phyloP scores from a whole-genome alignment of 2,329 filamentous ascomycete species.

The Escovopsis sp. region DNA sequence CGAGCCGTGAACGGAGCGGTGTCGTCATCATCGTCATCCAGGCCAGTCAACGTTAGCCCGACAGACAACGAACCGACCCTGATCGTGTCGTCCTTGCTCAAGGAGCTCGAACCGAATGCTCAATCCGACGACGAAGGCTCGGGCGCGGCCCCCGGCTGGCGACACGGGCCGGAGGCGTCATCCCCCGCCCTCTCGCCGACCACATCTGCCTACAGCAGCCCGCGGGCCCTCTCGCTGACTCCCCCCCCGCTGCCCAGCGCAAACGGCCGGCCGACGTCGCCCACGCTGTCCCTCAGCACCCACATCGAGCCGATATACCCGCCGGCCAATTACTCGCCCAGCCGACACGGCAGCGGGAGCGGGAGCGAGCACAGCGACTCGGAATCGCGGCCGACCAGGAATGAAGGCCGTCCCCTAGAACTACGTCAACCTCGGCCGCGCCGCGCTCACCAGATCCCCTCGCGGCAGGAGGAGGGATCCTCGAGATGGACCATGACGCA shows the following conservation, averaged over 20 bases:
- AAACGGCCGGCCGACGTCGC: conserved; percentile 44
- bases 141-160: conserved; percentile 14
- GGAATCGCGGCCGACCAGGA: conserved; percentile 18
- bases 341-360: conserved; percentile 18
- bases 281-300: conserved; percentile 51
- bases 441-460: conserved; percentile 25
- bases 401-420: conserved; percentile 26
- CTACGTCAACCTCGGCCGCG: conserved; percentile 38
- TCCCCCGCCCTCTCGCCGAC: conserved; percentile 56
- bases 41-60: conserved; percentile 11
- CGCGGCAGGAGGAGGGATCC: conserved; percentile 40
- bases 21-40: conserved; percentile 6
- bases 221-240: conserved; percentile 50
- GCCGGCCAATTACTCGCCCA: conserved; percentile 60
- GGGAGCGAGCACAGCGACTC: conserved; percentile 31
- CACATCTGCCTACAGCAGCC: conserved; percentile 50
- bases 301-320: conserved; percentile 61
- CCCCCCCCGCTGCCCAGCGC: conserved; percentile 50
- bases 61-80: conserved; percentile 53
- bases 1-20: conserved; percentile 8
- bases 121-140: conserved; percentile 40
- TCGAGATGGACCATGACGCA: conserved; percentile 56
- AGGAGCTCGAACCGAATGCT: conserved; percentile 64
- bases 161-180: conserved; percentile 21
- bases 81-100: conserved; percentile 70